A percentile compares a stretch with the other conserved stretches of the same genome.
These are phyloP conservation scores for Nothophytophthora sp. DNA, from an alignment of 352 stramenopile genomes.

Conservation along the genomic window DNA sequence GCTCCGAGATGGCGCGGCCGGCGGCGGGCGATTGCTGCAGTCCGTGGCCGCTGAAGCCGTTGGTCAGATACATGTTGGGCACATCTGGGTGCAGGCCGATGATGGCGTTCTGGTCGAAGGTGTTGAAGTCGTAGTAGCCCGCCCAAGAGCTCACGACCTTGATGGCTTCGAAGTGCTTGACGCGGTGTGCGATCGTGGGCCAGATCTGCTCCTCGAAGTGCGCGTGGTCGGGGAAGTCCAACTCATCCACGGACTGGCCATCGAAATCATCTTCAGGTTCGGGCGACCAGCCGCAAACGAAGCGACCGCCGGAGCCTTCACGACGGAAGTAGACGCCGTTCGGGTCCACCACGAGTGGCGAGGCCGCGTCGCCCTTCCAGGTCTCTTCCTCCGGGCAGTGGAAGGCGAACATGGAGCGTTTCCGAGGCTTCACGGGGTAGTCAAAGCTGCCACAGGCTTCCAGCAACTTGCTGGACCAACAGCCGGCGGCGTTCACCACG, in stretches of 20 bases:
- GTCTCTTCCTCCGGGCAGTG: slow-evolving; percentile 74
- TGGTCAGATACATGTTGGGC: slow-evolving; percentile 82
- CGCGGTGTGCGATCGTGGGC: slow-evolving; percentile 76
- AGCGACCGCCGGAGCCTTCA: slow-evolving; percentile 68
- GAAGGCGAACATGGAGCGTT: slow-evolving; percentile 80
- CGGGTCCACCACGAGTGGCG: slow-evolving; percentile 73
- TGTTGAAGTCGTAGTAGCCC: slow-evolving; percentile 90
- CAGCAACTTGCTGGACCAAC: slow-evolving; percentile 71
- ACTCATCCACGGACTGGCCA: slow-evolving; percentile 57
- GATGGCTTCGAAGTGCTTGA: slow-evolving; percentile 79
- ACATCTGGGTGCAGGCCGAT: slow-evolving; percentile 79
- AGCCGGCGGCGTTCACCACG: slow-evolving; percentile 79
- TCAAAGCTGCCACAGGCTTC: slow-evolving; percentile 69
- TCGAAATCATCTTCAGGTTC: slow-evolving; percentile 60
- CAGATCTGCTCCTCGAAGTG: slow-evolving; percentile 82
- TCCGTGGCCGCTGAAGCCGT: slow-evolving; percentile 85
- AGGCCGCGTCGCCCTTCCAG: slow-evolving; percentile 67
- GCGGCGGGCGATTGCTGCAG: slow-evolving; percentile 81
- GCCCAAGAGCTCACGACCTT: slow-evolving; percentile 80
- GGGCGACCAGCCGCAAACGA: slow-evolving; percentile 73
- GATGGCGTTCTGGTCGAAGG: slow-evolving; percentile 88
- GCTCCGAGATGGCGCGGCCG: slow-evolving; percentile 72
- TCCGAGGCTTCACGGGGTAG: slow-evolving; percentile 77
- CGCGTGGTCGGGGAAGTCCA: slow-evolving; percentile 65
- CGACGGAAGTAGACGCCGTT: slow-evolving; percentile 83